Conservation (phyloP, 257 asterid genomes). For the Fraxinus excelsior region DNA sequence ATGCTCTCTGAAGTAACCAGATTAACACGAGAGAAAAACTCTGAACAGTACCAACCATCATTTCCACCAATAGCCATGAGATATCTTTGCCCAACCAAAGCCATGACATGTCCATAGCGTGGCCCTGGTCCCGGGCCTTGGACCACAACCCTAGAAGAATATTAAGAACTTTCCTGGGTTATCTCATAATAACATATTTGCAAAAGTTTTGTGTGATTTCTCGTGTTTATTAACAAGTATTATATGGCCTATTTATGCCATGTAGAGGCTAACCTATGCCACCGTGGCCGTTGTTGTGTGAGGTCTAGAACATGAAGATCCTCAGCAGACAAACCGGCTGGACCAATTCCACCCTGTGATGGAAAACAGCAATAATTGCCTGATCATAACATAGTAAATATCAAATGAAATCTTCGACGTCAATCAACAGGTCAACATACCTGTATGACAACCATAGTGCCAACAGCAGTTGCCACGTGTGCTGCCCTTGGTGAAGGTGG, state of each 20-base stretch:
- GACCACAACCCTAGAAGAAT: conserved; percentile 79
- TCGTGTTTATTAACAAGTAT: conserved; percentile 12
- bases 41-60: conserved; percentile 70
- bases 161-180: conserved; percentile 18
- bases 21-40: conserved; percentile 4
- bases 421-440: conserved; percentile 41
- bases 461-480: conserved; percentile 98
- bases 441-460: conserved; percentile 99
- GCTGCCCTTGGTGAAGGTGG: conserved; percentile 99
- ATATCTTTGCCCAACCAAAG: conserved; percentile 98
- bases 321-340: conserved; percentile 98
- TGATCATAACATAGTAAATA: conserved; percentile 10
- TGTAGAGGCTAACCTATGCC: conserved; percentile 79
- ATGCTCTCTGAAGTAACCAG: conserved; percentile 18
- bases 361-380: conserved; percentile 22
- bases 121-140: conserved; percentile 99
- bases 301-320: conserved; percentile 98
- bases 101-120: conserved; percentile 99
- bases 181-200: conserved; percentile 20
- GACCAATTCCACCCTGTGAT: conserved; percentile 98
- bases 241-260: neutral
- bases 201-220: conserved; percentile 3
- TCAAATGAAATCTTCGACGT: conserved; percentile 13
- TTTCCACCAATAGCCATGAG: conserved; percentile 99
- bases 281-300: conserved; percentile 91